Evolutionary conservation across 495 filamentous ascomycete species (phyloP).

Genomic region (Alectoria sarmentosa): DNA sequence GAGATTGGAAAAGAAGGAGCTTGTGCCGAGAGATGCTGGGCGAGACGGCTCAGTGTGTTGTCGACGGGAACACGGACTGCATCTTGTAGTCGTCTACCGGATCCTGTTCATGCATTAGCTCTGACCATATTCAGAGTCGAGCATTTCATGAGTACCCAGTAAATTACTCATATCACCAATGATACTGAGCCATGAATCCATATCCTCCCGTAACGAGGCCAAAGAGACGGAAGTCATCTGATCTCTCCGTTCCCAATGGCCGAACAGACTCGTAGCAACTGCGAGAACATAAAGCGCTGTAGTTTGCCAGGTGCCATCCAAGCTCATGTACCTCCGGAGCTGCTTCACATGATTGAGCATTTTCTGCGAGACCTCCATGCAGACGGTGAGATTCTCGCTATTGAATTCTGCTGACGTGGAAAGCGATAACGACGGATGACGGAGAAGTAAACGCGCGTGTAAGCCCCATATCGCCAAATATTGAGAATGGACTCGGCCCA

Average conservation of each 20-base stretch:
- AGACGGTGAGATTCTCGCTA: constrained; percentile 58
- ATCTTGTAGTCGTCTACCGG: constrained; percentile 32
- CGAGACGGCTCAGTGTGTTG: constrained; percentile 26
- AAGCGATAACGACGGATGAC: constrained; percentile 65
- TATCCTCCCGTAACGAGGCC: constrained; percentile 51
- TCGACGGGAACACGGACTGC: constrained; percentile 31
- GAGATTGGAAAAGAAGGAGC: constrained; percentile 9
- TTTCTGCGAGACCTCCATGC: constrained; percentile 55
- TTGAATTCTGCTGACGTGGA: constrained; percentile 53
- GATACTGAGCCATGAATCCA: constrained; percentile 61
- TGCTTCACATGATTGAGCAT: constrained; percentile 54
- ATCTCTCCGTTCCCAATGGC: constrained; percentile 56
- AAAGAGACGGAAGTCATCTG: constrained; percentile 49
- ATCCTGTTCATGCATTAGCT: constrained; percentile 31
- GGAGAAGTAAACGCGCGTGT: constrained; percentile 48
- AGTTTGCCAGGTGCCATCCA: constrained; percentile 81
- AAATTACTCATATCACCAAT: constrained; percentile 57
- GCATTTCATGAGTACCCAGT: constrained; percentile 44
- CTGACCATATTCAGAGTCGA: background rate
- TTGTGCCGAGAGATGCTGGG: constrained; percentile 26
- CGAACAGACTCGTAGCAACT: constrained; percentile 65
- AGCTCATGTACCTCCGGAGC: constrained; percentile 53
- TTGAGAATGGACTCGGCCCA: constrained; percentile 41
- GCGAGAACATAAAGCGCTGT: constrained; percentile 63
- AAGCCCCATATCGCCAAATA: constrained; percentile 41